Evolutionary conservation across 1,284 basidiomycete genomes (phyloP).

Genomic region (Wolfiporia cocos): DNA sequence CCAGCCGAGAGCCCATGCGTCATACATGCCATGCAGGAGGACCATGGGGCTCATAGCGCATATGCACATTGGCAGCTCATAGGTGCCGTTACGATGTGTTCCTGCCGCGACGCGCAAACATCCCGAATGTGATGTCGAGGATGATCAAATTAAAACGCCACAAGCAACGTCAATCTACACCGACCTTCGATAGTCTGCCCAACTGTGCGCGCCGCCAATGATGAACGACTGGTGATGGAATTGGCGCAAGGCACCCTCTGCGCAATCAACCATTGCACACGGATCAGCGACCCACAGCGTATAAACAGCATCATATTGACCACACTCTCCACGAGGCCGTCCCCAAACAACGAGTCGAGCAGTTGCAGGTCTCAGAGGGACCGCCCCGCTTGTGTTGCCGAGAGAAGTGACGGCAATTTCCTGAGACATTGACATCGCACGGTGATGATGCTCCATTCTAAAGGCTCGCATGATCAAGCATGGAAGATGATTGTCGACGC

Average conservation of each 20-base stretch:
- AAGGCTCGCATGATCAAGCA: too few relatives aligned
- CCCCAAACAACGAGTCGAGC: conserved; percentile 57
- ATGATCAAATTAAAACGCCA: background rate
- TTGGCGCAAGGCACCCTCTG: conserved; percentile 74
- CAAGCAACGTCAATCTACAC: conserved; percentile 1
- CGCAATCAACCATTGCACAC: conserved; percentile 75
- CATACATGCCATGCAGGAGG: too few relatives aligned
- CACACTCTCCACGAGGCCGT: conserved; percentile 63
- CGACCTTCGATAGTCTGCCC: conserved; percentile 63
- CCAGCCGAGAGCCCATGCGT: too few relatives aligned
- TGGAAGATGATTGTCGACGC: too few relatives aligned
- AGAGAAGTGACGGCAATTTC: conserved; percentile 50
- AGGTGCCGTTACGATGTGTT: too few relatives aligned
- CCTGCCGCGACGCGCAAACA: too few relatives aligned
- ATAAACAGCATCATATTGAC: conserved; percentile 6
- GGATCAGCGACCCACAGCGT: too few relatives aligned
- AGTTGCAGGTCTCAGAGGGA: conserved; percentile 61
- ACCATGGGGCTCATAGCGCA: too few relatives aligned
- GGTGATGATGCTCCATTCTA: too few relatives aligned
- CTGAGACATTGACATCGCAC: conserved; percentile 16
- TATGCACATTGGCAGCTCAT: too few relatives aligned
- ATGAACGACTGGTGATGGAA: conserved; percentile 33
- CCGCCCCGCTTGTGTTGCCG: conserved; percentile 74
- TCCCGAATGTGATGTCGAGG: background rate
- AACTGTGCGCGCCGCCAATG: conserved; percentile 36